Evolutionary conservation across 202 grass and related monocot genomes (phyloP), one percentile per base, ranked within the genome.

Genomic region (Panicum virgatum): DNA sequence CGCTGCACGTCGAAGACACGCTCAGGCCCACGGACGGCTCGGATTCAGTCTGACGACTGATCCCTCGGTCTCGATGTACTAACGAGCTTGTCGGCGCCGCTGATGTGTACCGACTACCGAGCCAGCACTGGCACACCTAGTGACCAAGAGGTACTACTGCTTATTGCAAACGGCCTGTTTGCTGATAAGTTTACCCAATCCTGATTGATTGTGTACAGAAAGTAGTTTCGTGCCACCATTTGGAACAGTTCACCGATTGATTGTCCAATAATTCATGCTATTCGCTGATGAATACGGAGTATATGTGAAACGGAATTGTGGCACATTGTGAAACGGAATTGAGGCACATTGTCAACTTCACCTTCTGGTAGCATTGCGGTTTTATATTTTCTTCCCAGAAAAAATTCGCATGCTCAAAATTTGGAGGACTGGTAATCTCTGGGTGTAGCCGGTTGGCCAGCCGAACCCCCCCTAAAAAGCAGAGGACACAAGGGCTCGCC

Each of bases 1-100:
- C 92, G 1, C 73, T 93, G 42, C 80, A 39, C 25, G 12, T 93
- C 1, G 76, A 93, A 71, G 85, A 83, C 3, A 45, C 12, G 3
- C 50, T 65, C 19, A 88, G 54, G 47, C 34, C 76, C 2, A 29
- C 22, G 4, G 65, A 93, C 22, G 43, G 18, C 70, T 77, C 72
- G 1, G 76, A 69, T 79, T 60, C 71, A 46, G 80, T 86, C 36
- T 90, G 78, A 89, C 16, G 48, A 42, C 60, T n/a, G n/a, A n/a
- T n/a, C n/a, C n/a, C n/a, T n/a, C n/a, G n/a, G n/a, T n/a, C n/a
- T n/a, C n/a, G n/a, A n/a, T n/a, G n/a, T n/a, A n/a, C n/a, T 68
- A 56, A 73, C 75, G 20, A 40, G 51, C 34, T 75, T 40, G 34
- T 2, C 58, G 52, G 72, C 30, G 30, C 36, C 30, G 37, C 32